Base-by-base conservation (phyloP, 1,284 basidiomycete species). In the Ustilago tritici region DNA sequence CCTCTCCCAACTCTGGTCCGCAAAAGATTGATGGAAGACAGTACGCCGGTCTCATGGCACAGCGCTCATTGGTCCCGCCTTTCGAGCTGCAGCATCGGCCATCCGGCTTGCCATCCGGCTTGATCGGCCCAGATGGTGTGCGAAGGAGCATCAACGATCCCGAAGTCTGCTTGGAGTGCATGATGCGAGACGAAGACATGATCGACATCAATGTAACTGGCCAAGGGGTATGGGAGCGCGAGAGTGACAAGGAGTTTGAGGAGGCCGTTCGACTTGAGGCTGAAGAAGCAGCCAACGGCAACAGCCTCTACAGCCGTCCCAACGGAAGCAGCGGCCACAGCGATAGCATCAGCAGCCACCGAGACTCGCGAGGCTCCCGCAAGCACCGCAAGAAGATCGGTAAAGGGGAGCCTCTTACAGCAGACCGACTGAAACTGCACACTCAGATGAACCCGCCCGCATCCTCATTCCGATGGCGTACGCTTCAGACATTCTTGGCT, bases 171-270 rank as follows among this genome's bases (percentile, higher is more conserved):
- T 89, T 98, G 56, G 96, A 99, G 88, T 99, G 96, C 86, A 94
- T 97, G 82, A 99, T 99, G 96, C 92, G 96, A 50, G 96, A 99
- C 88, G 92, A 96, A 84, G 96, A 99, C 85, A 95, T 99, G 93
- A 94, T 93, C 40, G 96, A 98, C 87, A 94, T 99, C 34, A 90
- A 93, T 84, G 96, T 98, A 28, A 90, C 92, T 2, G 91, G 92
- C 35, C 91, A 92, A 5, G 94, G 94, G 0, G 89, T 93, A 15
- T 99, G 96, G 96, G 94, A 93, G 0, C 89, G 97, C 41, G 92
- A 92, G 80, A 95, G 93, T 84, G 96, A 99, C 85, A 90, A 89
- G 8, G 88, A 90, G 43, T 96, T 91, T 76, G 90, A 93, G 53
- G 95, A 98, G 54, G 88, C 96, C 35, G 88, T 92, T 76, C 88